Percentiles rank a stretch among this genome's conserved stretches.
Conservation (phyloP, 2,329 filamentous ascomycete species). For the Alternaria sp. region DNA sequence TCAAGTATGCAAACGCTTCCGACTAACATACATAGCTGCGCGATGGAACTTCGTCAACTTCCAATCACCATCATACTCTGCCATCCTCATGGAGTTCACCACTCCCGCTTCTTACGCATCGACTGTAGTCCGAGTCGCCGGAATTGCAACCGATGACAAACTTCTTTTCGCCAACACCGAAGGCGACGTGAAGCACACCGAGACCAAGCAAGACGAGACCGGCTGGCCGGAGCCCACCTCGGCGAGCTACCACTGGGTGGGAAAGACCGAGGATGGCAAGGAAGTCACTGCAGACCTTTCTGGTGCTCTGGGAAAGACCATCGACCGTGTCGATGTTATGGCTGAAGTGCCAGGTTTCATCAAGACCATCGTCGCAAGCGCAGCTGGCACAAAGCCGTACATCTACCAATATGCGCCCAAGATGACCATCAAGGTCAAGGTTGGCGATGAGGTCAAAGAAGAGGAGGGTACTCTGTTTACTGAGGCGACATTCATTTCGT, state of each 20-base stretch:
- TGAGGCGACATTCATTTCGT: conserved; percentile 97
- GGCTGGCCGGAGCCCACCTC: conserved; percentile 88
- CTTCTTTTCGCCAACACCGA: conserved; percentile 76
- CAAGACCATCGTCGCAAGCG: conserved; percentile 89
- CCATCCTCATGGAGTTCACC: conserved; percentile 93
- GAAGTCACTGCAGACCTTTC: conserved; percentile 74
- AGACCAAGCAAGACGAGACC: conserved; percentile 78
- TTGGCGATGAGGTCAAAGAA: conserved; percentile 78
- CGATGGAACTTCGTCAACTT: conserved; percentile 95
- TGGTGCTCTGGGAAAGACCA: conserved; percentile 71
- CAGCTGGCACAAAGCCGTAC: conserved; percentile 93
- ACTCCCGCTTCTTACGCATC: conserved; percentile 93
- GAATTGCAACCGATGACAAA: conserved; percentile 81
- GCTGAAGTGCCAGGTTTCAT: conserved; percentile 94
- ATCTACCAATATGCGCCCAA: conserved; percentile 92
- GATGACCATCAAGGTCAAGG: conserved; percentile 81
- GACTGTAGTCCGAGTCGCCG: conserved; percentile 83
- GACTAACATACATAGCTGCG: conserved; percentile 62
- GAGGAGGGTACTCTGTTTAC: conserved; percentile 84
- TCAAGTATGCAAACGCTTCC: background rate
- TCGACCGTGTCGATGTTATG: conserved; percentile 94
- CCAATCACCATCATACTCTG: conserved; percentile 86
- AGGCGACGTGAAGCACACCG: conserved; percentile 74
- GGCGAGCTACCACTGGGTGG: conserved; percentile 79
- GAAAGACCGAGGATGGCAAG: conserved; percentile 79